Conservation (phyloP, 1,139 yeast genomes). For the Pichia sp. region DNA sequence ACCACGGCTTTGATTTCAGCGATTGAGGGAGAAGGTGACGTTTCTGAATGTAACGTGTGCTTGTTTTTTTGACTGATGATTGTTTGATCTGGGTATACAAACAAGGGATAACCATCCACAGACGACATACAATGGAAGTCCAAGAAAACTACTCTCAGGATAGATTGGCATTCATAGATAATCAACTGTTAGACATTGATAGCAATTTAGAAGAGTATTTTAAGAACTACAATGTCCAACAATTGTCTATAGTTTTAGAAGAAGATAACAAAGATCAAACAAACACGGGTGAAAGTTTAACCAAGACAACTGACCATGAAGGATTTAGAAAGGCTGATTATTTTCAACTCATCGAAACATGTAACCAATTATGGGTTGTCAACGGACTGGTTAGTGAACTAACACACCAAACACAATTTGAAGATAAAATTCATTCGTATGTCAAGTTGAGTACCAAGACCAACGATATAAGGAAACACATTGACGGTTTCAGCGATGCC, state of each 20-base stretch:
- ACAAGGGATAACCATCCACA: not conserved
- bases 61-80: too few species aligned
- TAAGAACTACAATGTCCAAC: conserved; percentile 9
- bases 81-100: not conserved
- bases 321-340: conserved; percentile 5
- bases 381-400: conserved; percentile 28
- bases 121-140: not conserved
- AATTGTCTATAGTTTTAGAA: not conserved
- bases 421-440: not conserved
- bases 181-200: conserved; percentile 8
- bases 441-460: conserved; percentile 21
- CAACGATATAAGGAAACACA: conserved; percentile 15
- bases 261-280: not conserved
- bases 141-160: not conserved
- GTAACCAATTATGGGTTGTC: conserved; percentile 31
- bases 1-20: too few species aligned
- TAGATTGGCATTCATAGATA: not conserved
- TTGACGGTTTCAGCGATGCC: conserved; percentile 19
- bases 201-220: conserved; percentile 7
- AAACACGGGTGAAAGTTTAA: not conserved
- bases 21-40: too few species aligned
- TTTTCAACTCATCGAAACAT: conserved; percentile 26
- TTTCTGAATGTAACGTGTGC: too few species aligned
- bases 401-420: not conserved
- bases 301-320: not conserved